Evolutionary conservation across 306 rosid species (phyloP), one percentile per base, ranked within the genome.

Genomic region (Dalbergia cultrata): DNA sequence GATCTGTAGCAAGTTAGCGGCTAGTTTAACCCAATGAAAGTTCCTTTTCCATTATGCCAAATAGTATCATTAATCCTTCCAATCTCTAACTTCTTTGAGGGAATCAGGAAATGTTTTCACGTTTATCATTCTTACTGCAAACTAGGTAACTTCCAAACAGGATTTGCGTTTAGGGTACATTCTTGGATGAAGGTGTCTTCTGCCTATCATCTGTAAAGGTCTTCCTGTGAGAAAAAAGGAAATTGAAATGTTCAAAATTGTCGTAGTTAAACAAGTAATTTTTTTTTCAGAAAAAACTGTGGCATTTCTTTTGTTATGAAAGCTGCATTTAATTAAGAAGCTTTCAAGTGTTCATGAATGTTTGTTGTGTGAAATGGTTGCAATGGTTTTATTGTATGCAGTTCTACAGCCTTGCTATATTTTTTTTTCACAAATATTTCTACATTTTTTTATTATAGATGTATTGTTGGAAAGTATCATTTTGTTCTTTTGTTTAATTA

Each of bases 71-170:
- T 53, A 39, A 37, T 52, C 56, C 12, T 52, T 76, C 22, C 52
- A 76, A 65, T n/a, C 65, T 76, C 53, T 59, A 76, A 53, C 74
- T 19, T 53, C 31, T 16, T 70, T 44, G 13, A 69, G 26, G 72
- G 57, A 14, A n/a, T 76, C 49, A 13, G 66, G 74, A 53, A 72
- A 33, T 75, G 62, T 47, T 47, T 63, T 43, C 41, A 43, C 43
- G 8, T 53, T 34, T 19, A 44, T 60, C 59, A 60, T 39, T 54
- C 31, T 67, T 67, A 26, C 45, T 37, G 57, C 33, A 14, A 53
- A 10, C 67, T 14, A 67, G 67, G 37, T 21, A 14, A 56, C 54
- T 54, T 67, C 45, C 74, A 11, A 67, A 16, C 44, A 19, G 44
- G 57, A 14, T 49, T 54, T 39, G 9, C 64, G 6, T 12, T 21